A percentile compares a stretch with the other conserved stretches of the same genome.
phyloP scores from a whole-genome alignment of 108 stramenopile genomes.

The Halocafeteria seosinensis region DNA sequence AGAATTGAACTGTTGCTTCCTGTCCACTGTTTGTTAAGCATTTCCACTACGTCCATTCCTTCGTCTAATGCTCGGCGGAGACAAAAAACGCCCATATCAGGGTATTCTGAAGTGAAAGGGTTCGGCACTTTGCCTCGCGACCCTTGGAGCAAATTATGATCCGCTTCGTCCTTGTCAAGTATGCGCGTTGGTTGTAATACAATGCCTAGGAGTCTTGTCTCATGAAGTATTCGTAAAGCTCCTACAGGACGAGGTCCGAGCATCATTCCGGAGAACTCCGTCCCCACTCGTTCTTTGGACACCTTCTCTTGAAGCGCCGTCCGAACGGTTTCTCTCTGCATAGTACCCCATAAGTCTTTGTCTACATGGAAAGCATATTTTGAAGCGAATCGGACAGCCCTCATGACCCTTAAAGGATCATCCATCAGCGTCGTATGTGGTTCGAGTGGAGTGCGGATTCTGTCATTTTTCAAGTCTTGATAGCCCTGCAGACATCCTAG shows the following conservation, averaged over 20 bases:
- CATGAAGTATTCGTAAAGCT: neutral
- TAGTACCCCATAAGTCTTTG: slow-evolving; percentile 45
- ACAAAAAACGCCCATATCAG: no score
- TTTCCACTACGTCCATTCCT: no score
- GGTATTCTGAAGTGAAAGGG: no score
- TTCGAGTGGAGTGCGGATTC: slow-evolving; percentile 72
- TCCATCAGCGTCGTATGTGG: slow-evolving; percentile 70
- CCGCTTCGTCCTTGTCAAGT: neutral
- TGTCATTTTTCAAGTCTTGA: slow-evolving; percentile 50
- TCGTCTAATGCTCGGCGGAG: no score
- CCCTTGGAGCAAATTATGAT: no score
- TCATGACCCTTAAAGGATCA: slow-evolving; percentile 66
- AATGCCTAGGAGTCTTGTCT: neutral
- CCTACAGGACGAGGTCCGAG: slow-evolving; percentile 30
- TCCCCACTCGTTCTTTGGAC: slow-evolving; percentile 62
- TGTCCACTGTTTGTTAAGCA: no score
- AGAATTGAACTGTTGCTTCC: no score
- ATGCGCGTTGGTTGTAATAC: slow-evolving; percentile 2
- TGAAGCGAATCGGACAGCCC: slow-evolving; percentile 71
- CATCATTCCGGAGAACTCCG: slow-evolving; percentile 68
- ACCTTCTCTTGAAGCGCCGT: slow-evolving; percentile 61
- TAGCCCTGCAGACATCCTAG: no score
- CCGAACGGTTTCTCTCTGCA: slow-evolving; percentile 42
- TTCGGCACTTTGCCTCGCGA: no score
- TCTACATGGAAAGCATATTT: slow-evolving; percentile 60